A percentile compares a stretch with the other conserved stretches of the same genome.
Conservation (phyloP, 2,329 filamentous ascomycete genomes). For the Penicillium thymicola region DNA sequence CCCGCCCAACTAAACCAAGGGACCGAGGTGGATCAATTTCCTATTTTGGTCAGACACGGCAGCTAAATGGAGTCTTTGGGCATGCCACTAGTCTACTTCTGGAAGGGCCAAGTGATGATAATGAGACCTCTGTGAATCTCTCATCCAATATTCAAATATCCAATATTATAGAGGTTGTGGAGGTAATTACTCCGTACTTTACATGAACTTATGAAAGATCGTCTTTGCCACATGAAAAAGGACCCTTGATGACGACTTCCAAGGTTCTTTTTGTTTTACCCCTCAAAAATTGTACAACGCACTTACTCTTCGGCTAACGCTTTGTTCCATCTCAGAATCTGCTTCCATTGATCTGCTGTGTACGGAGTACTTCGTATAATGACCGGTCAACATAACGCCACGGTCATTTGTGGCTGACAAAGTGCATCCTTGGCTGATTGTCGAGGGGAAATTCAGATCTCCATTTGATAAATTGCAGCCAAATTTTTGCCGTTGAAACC, state of each 20-base stretch:
- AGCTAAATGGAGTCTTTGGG: conserved; percentile 2
- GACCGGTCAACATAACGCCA: conserved; percentile 1
- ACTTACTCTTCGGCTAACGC: neutral
- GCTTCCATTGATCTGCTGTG: neutral
- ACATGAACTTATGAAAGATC: neutral
- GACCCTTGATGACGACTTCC: conserved; percentile 5
- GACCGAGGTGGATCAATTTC: conserved; percentile 15
- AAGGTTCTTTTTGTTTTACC: neutral
- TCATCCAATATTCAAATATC: neutral
- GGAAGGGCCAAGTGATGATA: neutral
- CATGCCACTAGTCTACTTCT: neutral
- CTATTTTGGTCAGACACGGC: conserved; percentile 14
- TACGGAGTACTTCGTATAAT: neutral
- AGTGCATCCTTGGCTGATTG: neutral
- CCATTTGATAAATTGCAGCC: neutral
- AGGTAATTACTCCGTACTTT: neutral
- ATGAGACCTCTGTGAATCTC: conserved; percentile 3
- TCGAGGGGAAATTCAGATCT: conserved; percentile 3
- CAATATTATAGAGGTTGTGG: neutral
- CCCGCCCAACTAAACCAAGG: conserved; percentile 9
- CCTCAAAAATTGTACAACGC: neutral
- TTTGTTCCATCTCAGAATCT: neutral
- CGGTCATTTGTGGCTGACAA: neutral
- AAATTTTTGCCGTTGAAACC: neutral
- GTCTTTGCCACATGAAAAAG: conserved; percentile 1